Evolutionary conservation across 139 green algal genomes (phyloP).

Genomic region (Medakamo hakoo): DNA sequence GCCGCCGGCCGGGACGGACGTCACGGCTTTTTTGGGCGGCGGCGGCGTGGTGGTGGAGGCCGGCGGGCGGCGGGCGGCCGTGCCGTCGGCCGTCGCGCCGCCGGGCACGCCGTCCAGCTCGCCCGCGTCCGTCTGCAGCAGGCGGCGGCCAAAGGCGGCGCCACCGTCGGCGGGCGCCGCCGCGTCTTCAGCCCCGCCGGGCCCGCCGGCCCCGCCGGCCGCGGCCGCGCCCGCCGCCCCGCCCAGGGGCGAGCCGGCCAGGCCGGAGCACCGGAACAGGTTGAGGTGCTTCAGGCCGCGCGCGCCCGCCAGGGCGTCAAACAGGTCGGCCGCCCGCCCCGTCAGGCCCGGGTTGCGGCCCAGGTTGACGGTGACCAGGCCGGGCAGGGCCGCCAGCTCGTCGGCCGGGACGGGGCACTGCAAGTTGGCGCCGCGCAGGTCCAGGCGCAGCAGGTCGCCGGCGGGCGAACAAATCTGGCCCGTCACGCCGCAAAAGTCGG

Average conservation of each 20-base stretch:
- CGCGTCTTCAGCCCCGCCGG: too few species aligned
- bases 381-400: background rate
- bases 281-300: background rate
- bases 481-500: conserved; percentile 6
- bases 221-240: background rate
- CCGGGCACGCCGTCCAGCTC: background rate
- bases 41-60: background rate
- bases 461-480: conserved; percentile 6
- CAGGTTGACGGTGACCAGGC: conserved; percentile 4
- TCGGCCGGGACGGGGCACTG: conserved; percentile 1
- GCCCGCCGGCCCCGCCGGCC: too few species aligned
- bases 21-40: background rate
- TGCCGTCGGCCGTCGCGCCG: background rate
- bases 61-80: too few species aligned
- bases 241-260: background rate
- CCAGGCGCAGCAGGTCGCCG: conserved; percentile 1
- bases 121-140: too few species aligned
- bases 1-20: too few species aligned
- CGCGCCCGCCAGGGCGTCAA: background rate
- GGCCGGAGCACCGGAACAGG: background rate
- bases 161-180: background rate
- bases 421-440: conserved; percentile 5
- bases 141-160: too few species aligned
- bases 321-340: conserved; percentile 2
- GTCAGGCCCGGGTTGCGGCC: conserved; percentile 7